Evolutionary conservation across 441 rosid species (phyloP).

Genomic region (Populus hybrid): DNA sequence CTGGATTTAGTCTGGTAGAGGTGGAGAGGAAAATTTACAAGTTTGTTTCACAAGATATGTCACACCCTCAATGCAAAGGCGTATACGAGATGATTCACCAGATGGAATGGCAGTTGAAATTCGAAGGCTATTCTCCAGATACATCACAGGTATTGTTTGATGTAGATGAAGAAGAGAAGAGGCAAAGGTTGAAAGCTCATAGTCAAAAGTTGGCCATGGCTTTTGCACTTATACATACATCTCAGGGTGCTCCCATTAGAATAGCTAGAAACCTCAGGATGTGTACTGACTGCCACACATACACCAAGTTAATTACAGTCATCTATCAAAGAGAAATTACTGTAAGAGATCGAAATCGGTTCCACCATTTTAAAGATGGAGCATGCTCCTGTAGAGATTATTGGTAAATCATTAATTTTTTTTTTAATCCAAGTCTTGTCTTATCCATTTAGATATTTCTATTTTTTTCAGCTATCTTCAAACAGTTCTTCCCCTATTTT

Average conservation of each 20-base stretch:
- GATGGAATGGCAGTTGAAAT: slow-evolving; percentile 63
- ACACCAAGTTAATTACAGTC: slow-evolving; percentile 54
- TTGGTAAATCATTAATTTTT: slow-evolving; percentile 34
- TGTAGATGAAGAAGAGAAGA: slow-evolving; percentile 71
- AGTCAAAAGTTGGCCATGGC: slow-evolving; percentile 82
- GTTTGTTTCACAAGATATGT: slow-evolving; percentile 63
- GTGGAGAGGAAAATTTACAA: slow-evolving; percentile 45
- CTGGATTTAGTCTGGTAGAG: slow-evolving; percentile 59
- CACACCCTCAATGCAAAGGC: slow-evolving; percentile 33
- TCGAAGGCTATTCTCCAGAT: slow-evolving; percentile 56
- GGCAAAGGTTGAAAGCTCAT: slow-evolving; percentile 63
- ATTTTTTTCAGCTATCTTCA: neutral
- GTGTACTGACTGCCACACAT: slow-evolving; percentile 79
- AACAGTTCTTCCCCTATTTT: neutral
- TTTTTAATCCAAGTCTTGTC: neutral
- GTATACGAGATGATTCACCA: slow-evolving; percentile 61
- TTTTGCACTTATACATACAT: slow-evolving; percentile 52
- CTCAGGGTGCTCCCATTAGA: slow-evolving; percentile 49
- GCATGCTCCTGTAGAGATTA: slow-evolving; percentile 78
- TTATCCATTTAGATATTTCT: neutral
- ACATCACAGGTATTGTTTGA: slow-evolving; percentile 48
- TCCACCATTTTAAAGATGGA: slow-evolving; percentile 81
- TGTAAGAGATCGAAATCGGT: slow-evolving; percentile 59
- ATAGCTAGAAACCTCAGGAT: slow-evolving; percentile 68
- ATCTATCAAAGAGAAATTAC: slow-evolving; percentile 58